A percentile compares a stretch with the other conserved stretches of the same genome.
These are phyloP conservation scores for Fusarium sp. DNA, from an alignment of 2,329 filamentous ascomycete genomes.

Conservation along the genomic window DNA sequence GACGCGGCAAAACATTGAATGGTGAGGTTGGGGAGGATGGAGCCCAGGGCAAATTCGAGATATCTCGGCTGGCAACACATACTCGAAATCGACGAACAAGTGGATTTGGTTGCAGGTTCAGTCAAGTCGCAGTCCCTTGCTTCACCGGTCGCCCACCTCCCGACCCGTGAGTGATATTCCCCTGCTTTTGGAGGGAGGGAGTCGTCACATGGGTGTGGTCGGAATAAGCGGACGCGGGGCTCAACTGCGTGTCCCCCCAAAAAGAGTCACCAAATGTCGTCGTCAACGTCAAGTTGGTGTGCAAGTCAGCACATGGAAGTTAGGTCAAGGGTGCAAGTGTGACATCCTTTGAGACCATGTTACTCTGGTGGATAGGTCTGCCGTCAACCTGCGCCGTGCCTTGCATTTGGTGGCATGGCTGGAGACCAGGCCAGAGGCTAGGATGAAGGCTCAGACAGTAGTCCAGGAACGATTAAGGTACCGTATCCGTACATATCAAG, in stretches of 20 bases:
- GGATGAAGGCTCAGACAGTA: slow-evolving; percentile 31
- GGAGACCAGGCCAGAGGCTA: slow-evolving; percentile 36
- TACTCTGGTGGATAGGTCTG: slow-evolving; percentile 34
- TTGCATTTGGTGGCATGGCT: slow-evolving; percentile 45
- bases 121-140: slow-evolving; percentile 37
- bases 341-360: slow-evolving; percentile 30
- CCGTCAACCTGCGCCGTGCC: slow-evolving; percentile 44
- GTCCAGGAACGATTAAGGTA: slow-evolving; percentile 39
- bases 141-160: slow-evolving; percentile 32
- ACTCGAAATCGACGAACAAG: background rate
- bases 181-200: slow-evolving; percentile 34
- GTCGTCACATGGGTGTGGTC: slow-evolving; percentile 40
- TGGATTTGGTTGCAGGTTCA: slow-evolving; percentile 9
- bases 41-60: background rate
- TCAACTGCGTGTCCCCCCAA: slow-evolving; percentile 19
- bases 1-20: background rate
- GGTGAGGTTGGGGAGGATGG: slow-evolving; percentile 14
- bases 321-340: slow-evolving; percentile 21
- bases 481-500: slow-evolving; percentile 20
- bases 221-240: slow-evolving; percentile 38
- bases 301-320: slow-evolving; percentile 13
- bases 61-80: background rate
- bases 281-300: slow-evolving; percentile 31
- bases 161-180: slow-evolving; percentile 25
- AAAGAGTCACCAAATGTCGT: slow-evolving; percentile 28